Conservation (phyloP, 2,329 filamentous ascomycete species). For the Apiospora pterosperma region DNA sequence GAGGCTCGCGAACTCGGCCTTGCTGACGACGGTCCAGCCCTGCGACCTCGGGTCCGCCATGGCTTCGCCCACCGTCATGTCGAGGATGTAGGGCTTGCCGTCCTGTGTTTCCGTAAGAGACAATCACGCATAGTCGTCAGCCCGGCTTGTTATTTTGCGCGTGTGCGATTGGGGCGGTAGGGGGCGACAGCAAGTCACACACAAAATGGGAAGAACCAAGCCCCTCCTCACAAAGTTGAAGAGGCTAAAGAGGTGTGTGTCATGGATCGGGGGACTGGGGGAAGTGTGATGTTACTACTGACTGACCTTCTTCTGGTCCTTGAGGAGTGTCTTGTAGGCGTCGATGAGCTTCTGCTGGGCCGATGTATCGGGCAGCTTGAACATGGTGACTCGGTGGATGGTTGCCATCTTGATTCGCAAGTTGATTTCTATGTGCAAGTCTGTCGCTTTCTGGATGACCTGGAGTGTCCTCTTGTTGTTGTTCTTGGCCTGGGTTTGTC, state of each 20-base stretch:
- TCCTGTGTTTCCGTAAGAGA: conserved; percentile 41
- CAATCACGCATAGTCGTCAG: background rate
- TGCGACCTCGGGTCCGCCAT: conserved; percentile 47
- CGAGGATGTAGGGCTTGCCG: conserved; percentile 67
- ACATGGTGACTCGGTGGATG: conserved; percentile 49
- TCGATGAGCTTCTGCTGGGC: conserved; percentile 42
- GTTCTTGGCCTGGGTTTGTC: background rate
- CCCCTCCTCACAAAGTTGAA: too few species aligned
- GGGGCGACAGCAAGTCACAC: background rate
- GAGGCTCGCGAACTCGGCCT: conserved; percentile 48
- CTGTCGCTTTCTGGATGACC: background rate
- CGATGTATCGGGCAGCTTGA: conserved; percentile 46
- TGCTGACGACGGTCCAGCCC: conserved; percentile 51
- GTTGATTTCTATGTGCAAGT: background rate
- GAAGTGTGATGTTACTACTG: too few species aligned
- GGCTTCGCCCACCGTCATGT: conserved; percentile 47
- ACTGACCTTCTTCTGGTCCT: conserved; percentile 40
- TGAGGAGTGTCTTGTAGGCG: conserved; percentile 38
- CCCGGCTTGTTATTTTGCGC: too few species aligned
- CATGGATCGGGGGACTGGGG: too few species aligned
- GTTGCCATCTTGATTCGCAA: conserved; percentile 32
- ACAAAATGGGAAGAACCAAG: too few species aligned
- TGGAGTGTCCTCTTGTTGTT: background rate
- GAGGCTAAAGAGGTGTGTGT: too few species aligned
- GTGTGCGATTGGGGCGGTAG: too few species aligned